These are phyloP conservation scores for Clitopilus passeckerianus DNA, from an alignment of 768 basidiomycete genomes.

Conservation along the genomic window DNA sequence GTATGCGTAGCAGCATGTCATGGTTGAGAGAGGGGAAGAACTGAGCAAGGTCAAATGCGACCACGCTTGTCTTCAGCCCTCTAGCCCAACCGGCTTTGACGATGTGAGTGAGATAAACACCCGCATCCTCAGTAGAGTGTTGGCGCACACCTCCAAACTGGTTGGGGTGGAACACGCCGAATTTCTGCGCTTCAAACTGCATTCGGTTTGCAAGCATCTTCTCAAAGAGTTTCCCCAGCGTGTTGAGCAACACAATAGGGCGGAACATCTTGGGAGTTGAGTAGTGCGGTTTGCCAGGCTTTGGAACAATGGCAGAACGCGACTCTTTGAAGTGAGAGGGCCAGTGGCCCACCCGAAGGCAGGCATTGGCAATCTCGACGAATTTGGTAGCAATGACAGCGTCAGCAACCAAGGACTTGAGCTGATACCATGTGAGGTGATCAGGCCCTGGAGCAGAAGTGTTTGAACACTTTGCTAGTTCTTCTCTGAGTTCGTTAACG, in stretches of 20 bases:
- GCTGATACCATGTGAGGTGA: background rate
- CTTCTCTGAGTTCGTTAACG: background rate
- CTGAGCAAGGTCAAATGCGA: conserved; percentile 1
- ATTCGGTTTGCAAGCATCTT: conserved; percentile 1
- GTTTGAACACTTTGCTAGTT: background rate
- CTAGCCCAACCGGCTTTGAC: background rate
- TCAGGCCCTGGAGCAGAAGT: background rate
- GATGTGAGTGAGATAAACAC: background rate
- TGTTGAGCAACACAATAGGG: conserved; percentile 2
- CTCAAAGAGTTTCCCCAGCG: conserved; percentile 1
- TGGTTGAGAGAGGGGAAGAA: too few relatives aligned
- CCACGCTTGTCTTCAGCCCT: background rate
- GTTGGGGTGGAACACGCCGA: background rate
- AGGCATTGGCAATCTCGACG: background rate
- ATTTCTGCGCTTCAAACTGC: background rate
- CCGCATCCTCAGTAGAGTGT: background rate
- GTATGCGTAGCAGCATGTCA: too few relatives aligned
- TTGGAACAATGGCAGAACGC: background rate
- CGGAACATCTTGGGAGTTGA: background rate
- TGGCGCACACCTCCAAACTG: conserved; percentile 2
- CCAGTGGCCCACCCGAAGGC: background rate
- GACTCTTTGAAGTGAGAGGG: background rate
- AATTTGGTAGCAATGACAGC: background rate
- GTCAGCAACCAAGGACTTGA: background rate
- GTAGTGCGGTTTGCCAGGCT: conserved; percentile 2